Base-by-base conservation (phyloP, 2,329 filamentous ascomycete species). In the Talaromyces sp. region DNA sequence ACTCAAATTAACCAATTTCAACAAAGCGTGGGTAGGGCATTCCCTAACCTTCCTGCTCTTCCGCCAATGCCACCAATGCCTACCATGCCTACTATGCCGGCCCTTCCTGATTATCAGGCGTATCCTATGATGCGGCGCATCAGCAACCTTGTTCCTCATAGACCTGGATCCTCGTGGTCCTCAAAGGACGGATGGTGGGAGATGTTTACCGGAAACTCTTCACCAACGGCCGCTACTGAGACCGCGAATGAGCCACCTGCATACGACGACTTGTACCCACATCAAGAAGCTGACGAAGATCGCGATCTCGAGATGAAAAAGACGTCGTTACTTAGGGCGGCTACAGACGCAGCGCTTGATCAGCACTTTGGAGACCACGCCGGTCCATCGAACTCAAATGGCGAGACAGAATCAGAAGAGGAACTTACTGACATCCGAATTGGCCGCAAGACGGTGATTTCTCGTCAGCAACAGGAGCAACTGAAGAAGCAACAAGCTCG, bases 251-350 rank as follows among this genome's bases (percentile, higher is more conserved):
- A 85, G 37, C 90, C 90, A 9, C 91, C 91, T 10, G 86, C 91
- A 0, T 95, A 95, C 69, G 88, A 93, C 62, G 91, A 93, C 57
- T 86, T 95, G 33, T 95, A 88, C 74, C 91, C 90, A 5, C 74
- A 75, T 47, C 73, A 78, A 27, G 75, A 75, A 37, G 66, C 69
- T 35, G 70, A 70, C 25, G 75, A 73, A 52, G 78, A 81, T 54
- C 74, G 72, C 43, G 78, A 78, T 33, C 65, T 52, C 22, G 65
- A 67, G 45, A 70, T 80, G 7, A 82, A 83, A 65, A 80, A 80
- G 63, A 74, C 73, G 10, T 79, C 76, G n/a, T 70, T 79, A 47
- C 61, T 81, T 13, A 75, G 74, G 63, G 80, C 80, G 7, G 79
- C 78, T 22, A 72, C 78, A 2, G 81, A 83, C 58, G 77, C 80